A percentile compares a stretch with the other conserved stretches of the same genome.
Conservation (phyloP, 108 stramenopile species). For the Nitzschia inconspicua region DNA sequence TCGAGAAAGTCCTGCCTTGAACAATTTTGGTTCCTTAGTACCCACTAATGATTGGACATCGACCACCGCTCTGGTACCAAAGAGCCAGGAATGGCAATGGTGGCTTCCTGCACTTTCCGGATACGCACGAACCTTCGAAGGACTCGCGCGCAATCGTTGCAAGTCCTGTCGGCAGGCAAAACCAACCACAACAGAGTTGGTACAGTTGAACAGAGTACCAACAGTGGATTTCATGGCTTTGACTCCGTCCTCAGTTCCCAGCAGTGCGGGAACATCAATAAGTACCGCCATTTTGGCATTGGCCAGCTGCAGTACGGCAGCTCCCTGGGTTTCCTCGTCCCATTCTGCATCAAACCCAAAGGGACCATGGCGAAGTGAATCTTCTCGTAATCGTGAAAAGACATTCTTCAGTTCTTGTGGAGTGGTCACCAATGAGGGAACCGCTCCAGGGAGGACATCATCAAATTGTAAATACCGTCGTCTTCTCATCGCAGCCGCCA, state of each 20-base stretch:
- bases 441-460: slow-evolving; percentile 33
- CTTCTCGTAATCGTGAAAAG: slow-evolving; percentile 21
- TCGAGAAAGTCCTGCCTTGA: slow-evolving; percentile 47
- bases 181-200: slow-evolving; percentile 41
- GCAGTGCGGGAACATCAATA: slow-evolving; percentile 66
- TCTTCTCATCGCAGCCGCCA: slow-evolving; percentile 39
- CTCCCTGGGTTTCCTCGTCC: slow-evolving; percentile 51
- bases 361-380: slow-evolving; percentile 4
- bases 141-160: slow-evolving; percentile 49
- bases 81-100: slow-evolving; percentile 38
- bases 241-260: slow-evolving; percentile 46
- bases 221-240: slow-evolving; percentile 49
- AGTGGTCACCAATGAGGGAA: slow-evolving; percentile 44
- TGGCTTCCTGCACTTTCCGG: slow-evolving; percentile 19
- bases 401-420: slow-evolving; percentile 24
- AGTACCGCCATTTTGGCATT: slow-evolving; percentile 40
- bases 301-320: slow-evolving; percentile 56
- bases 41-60: slow-evolving; percentile 46
- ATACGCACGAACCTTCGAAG: slow-evolving; percentile 4
- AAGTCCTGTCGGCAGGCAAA: slow-evolving; percentile 72
- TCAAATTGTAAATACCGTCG: slow-evolving; percentile 70
- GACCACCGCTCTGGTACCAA: slow-evolving; percentile 21
- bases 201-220: slow-evolving; percentile 47
- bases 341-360: slow-evolving; percentile 79
- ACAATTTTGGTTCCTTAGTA: slow-evolving; percentile 32